Evolutionary conservation across 345 rosid species (phyloP).

Genomic region (Eucalyptus leucophloia): DNA sequence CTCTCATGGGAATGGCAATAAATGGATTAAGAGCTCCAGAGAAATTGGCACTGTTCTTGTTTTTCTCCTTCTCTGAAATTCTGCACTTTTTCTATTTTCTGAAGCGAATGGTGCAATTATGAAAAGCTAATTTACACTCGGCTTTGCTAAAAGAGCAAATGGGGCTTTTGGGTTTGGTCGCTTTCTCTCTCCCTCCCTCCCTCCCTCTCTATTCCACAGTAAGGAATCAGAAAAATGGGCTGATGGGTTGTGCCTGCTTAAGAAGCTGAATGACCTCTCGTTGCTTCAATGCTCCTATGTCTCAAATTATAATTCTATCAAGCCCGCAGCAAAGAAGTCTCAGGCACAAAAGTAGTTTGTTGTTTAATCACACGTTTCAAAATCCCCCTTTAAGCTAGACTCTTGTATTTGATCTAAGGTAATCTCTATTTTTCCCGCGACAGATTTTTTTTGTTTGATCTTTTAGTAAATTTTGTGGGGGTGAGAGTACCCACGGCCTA

Average conservation of each 20-base stretch:
- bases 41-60: background rate
- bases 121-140: background rate
- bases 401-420: background rate
- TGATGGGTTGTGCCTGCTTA: background rate
- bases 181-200: background rate
- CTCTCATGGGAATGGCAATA: background rate
- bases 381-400: background rate
- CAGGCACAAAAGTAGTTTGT: background rate
- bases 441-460: background rate
- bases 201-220: background rate
- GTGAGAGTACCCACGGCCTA: background rate
- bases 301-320: background rate
- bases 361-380: background rate
- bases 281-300: background rate
- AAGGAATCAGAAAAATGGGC: background rate
- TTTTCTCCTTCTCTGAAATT: background rate
- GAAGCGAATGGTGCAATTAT: background rate
- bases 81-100: background rate
- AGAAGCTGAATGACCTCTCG: background rate
- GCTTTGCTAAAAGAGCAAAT: background rate
- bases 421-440: fast-evolving
- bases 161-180: background rate
- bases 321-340: background rate
- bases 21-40: background rate
- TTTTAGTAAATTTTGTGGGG: background rate